Conservation (phyloP, 164 flowering plant genomes). For the Annona squamosa region DNA sequence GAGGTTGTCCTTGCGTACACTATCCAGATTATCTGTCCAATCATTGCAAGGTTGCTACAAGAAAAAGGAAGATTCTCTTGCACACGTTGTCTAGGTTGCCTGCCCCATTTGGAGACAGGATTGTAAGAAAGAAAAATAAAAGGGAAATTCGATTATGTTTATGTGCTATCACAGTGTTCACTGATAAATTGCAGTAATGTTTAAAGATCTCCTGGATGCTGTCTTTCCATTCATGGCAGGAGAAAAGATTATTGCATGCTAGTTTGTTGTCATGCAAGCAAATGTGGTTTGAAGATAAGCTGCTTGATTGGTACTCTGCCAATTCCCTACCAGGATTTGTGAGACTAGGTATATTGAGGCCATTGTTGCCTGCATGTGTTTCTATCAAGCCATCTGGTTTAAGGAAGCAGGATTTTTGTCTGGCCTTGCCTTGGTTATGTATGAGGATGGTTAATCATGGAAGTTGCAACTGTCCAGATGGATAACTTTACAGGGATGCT, state of each 20-base stretch:
- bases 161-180: neutral
- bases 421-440: conserved; percentile 6
- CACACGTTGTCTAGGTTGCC: neutral
- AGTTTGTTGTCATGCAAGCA: conserved; percentile 8
- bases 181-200: neutral
- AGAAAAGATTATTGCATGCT: neutral
- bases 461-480: conserved; percentile 10
- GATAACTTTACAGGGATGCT: conserved; percentile 16
- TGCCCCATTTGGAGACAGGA: neutral
- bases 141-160: neutral
- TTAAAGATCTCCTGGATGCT: neutral
- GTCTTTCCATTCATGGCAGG: neutral
- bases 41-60: neutral
- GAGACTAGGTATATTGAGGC: conserved; percentile 1
- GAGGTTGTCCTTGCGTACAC: neutral
- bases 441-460: conserved; percentile 17
- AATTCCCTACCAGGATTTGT: conserved; percentile 2
- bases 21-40: too few relatives aligned
- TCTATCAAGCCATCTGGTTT: neutral
- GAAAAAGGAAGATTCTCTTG: neutral
- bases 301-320: conserved; percentile 1
- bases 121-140: neutral
- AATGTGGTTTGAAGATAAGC: conserved; percentile 14
- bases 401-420: conserved; percentile 8
- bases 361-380: conserved; percentile 7